These are phyloP conservation scores for Dujonia santamariae DNA, from an alignment of 1,139 yeast genomes.

Conservation along the genomic window DNA sequence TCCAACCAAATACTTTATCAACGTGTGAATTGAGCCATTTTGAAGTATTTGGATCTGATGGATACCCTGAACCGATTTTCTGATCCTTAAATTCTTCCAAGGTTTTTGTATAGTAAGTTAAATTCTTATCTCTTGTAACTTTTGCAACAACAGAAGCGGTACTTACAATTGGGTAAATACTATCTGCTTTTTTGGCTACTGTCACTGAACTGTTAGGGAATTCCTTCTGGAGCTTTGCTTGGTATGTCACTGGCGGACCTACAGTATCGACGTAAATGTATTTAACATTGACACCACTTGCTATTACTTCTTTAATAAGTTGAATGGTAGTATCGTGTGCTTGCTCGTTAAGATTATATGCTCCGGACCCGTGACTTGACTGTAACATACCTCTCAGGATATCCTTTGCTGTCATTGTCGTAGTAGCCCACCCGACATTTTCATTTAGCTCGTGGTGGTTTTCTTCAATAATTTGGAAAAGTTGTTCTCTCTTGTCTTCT, in stretches of 20 bases:
- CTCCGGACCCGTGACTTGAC: conserved; percentile 46
- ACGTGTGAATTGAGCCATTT: conserved; percentile 63
- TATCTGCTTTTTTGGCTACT: conserved; percentile 95
- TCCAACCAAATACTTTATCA: conserved; percentile 87
- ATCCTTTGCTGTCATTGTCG: conserved; percentile 82
- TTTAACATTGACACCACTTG: conserved; percentile 57
- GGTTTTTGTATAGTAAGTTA: conserved; percentile 36
- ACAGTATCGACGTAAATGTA: conserved; percentile 92
- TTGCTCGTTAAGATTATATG: conserved; percentile 86
- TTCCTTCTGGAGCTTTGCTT: conserved; percentile 60
- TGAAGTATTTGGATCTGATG: conserved; percentile 84
- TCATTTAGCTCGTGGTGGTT: conserved; percentile 40
- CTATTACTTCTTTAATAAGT: conserved; percentile 60
- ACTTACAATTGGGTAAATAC: conserved; percentile 89
- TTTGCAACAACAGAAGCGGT: conserved; percentile 98
- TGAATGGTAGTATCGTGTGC: conserved; percentile 93
- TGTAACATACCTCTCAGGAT: conserved; percentile 87
- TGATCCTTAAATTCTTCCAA: conserved; percentile 20
- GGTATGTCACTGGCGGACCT: conserved; percentile 89
- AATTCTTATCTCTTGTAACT: conserved; percentile 82
- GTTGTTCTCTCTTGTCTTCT: conserved; percentile 61
- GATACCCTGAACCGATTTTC: conserved; percentile 86
- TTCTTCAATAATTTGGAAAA: conserved; percentile 59
- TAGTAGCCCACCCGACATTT: conserved; percentile 85
- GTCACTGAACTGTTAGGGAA: conserved; percentile 74